Evolutionary conservation across 768 basidiomycete genomes (phyloP), one percentile per base, ranked within the genome.

Genomic region (Collybia mongolica): DNA sequence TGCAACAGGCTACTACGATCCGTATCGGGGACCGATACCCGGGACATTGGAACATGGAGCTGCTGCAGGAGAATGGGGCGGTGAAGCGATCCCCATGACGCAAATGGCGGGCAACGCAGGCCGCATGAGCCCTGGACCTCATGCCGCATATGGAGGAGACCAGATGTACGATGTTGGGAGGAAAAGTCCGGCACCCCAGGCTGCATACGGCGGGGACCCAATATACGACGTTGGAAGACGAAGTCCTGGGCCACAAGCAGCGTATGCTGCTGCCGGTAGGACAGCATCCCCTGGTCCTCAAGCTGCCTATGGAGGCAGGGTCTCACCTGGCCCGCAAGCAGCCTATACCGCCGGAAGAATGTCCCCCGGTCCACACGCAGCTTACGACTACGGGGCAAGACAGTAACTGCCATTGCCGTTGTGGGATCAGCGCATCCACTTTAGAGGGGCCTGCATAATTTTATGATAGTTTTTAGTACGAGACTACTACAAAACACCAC

Each of bases 1-100:
- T 8, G 65, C 66, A 17, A 63, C 65, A 5, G 73, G 68, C 29
- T 92, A 82, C 63, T 88, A 90, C 57, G 91, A 93, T 65, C 90
- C 90, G 18, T 93, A 93, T 65, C 76, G 79, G 22, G 88, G 87
- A 1, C 86, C 89, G n/a, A 70, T 86, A 17, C 86, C 87, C 5
- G 78, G 78, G 44, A 76, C 87, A 2, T 74, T 90, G 42, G 73
- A 77, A 41, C 79, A 84, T 29, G 71, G 69, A n/a, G 55, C 56
- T 12, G 56, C 54, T 12, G 65, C 53, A 2, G 59, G 63, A 24
- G 73, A 73, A 19, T 75, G 72, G 71, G 69, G 66, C 15, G 61
- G 71, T 41, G 88, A 91, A 62, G 75, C 80, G 3, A 86, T 88
- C 44, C 85, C 87, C 17, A 90, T 91, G 89, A 88, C 80, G 0